phyloP scores from a whole-genome alignment of 805 yeast genomes.

The Starmerella cellae region DNA sequence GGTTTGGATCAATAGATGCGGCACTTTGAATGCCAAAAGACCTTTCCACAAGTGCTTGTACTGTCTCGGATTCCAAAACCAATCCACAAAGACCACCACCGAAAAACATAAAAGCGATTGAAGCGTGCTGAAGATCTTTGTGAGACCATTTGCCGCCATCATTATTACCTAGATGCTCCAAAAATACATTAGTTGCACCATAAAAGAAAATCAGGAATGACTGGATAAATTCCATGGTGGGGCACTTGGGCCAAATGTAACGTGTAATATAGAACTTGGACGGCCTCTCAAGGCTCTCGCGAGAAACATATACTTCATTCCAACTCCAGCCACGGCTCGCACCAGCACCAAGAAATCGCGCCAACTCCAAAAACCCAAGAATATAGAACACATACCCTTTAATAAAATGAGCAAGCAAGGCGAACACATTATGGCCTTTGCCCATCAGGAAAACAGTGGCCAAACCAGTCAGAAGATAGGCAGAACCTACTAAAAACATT shows the following conservation, averaged over 20 bases:
- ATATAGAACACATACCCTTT: constrained; percentile 82
- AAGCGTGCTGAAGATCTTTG: constrained; percentile 77
- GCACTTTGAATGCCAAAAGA: constrained; percentile 14
- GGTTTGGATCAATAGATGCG: neutral
- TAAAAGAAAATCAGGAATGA: constrained; percentile 68
- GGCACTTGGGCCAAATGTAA: constrained; percentile 30
- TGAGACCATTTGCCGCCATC: constrained; percentile 73
- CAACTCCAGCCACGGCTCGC: constrained; percentile 75
- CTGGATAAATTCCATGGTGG: constrained; percentile 80
- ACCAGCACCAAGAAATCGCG: constrained; percentile 78
- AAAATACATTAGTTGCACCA: constrained; percentile 77
- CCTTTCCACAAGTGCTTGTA: constrained; percentile 21
- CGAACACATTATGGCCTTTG: constrained; percentile 52
- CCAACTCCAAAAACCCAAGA: constrained; percentile 66
- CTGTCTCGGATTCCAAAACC: constrained; percentile 46
- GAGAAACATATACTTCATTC: constrained; percentile 37
- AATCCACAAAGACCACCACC: constrained; percentile 92
- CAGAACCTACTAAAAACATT: constrained; percentile 44
- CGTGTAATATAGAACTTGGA: constrained; percentile 8
- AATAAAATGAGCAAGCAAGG: constrained; percentile 84
- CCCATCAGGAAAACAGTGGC: constrained; percentile 65
- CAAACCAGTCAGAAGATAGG: constrained; percentile 42
- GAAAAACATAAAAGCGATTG: constrained; percentile 80
- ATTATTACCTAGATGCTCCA: constrained; percentile 71
- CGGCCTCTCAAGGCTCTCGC: constrained; percentile 16